Base-by-base conservation (phyloP, 768 basidiomycete genomes). In the Fistulinella prunicolor region DNA sequence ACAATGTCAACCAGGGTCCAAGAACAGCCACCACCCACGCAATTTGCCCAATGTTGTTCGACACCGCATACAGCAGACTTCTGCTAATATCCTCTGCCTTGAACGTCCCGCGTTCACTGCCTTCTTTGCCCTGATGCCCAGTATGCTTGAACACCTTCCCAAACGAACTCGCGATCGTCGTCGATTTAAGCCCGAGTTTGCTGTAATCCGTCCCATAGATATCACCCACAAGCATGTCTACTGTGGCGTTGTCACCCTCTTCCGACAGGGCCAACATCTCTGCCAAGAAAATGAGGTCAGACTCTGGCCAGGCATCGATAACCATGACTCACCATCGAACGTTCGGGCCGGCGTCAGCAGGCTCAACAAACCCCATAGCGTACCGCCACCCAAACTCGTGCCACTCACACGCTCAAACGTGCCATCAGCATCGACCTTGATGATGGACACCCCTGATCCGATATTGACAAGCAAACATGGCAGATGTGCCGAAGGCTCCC, bases 31-130 rank as follows among this genome's bases (percentile, higher is more conserved):
- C 37, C 38, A 86, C 94, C 66, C 69, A 99, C 95, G 96, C 96
- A 72, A 99, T 97, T 70, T 99, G 96, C 14, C 96, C 96, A 57
- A 99, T 99, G 68, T 99, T 99, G 72, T 99, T 99, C 59, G 91
- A 94, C 52, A 99, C 81, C 14, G 94, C 95, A 66, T 97, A 98
- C 26, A 99, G 76, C 65, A 99, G 71, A 69, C 91, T 94, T 66
- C 85, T 84, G 67, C 89, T 91, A 63, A 99, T 94, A 62, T 99
- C 96, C 70, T 97, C 92, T 4, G 93, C 80, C 19, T 78, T 82
- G 69, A 95, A 96, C 41, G 73, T 80, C 57, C 77, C 76, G 70
- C 87, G 93, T 69, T 83, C 76, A 28, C 54, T 38, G 9, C 47
- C 50, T 4, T 48, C 64, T 23, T 63, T 56, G 9, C 56, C 65